phyloP scores from a whole-genome alignment of 148 eudicot genomes.

The Salicornia ramosissima region DNA sequence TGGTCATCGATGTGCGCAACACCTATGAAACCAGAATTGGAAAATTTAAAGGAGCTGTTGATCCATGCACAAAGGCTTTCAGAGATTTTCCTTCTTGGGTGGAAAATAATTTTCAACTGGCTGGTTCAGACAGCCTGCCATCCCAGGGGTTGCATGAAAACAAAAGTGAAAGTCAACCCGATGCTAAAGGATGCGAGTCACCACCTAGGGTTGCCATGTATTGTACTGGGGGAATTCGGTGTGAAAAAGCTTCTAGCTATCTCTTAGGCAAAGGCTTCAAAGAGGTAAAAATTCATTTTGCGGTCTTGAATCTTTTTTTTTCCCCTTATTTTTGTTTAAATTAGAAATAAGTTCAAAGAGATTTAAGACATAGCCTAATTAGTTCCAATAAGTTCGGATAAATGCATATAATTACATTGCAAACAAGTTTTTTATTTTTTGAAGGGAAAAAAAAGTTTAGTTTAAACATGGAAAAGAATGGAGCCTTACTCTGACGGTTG shows the following conservation, averaged over 20 bases:
- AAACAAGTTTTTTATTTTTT: too few species aligned
- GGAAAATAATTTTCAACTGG: conserved; percentile 43
- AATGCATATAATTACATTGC: too few species aligned
- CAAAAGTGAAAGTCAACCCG: conserved; percentile 27
- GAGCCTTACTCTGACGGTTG: too few species aligned
- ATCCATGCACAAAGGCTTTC: conserved; percentile 81
- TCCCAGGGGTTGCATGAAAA: conserved; percentile 26
- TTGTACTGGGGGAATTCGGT: conserved; percentile 96
- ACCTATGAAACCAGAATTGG: conserved; percentile 91
- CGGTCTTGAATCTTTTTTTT: too few species aligned
- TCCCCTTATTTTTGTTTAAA: too few species aligned
- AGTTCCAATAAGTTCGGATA: too few species aligned
- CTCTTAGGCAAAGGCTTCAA: conserved; percentile 86
- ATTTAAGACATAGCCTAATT: too few species aligned
- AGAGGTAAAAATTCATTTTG: conserved; percentile 50
- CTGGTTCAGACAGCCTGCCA: conserved; percentile 39
- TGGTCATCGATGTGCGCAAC: conserved; percentile 92
- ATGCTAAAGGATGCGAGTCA: conserved; percentile 31
- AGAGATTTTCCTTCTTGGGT: conserved; percentile 96
- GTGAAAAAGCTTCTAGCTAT: conserved; percentile 95
- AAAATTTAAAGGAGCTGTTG: conserved; percentile 88
- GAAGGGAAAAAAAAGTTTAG: too few species aligned
- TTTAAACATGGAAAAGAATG: too few species aligned
- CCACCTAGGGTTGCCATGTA: conserved; percentile 94
- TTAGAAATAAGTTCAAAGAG: too few species aligned